phyloP scores from a whole-genome alignment of 2,329 filamentous ascomycete species.

The Claviceps maximensis region DNA sequence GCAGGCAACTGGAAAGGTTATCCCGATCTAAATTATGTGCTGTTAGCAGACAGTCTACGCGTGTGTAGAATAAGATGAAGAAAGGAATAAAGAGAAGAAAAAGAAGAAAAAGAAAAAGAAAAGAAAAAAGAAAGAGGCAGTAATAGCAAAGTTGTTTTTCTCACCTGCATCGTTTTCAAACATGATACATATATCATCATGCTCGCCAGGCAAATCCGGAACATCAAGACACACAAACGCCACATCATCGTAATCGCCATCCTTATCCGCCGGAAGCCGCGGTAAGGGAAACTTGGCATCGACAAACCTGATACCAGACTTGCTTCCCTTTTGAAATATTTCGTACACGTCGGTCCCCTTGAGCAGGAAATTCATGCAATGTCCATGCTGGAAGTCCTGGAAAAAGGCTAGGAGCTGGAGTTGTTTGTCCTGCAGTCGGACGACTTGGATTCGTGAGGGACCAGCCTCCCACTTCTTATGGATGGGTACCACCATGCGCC shows the following conservation, averaged over 20 bases:
- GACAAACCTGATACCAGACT: constrained; percentile 63
- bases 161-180: constrained; percentile 70
- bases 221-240: constrained; percentile 76
- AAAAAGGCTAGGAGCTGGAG: constrained; percentile 77
- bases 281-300: constrained; percentile 87
- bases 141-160: no score
- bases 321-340: constrained; percentile 47
- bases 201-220: constrained; percentile 79
- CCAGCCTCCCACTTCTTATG: constrained; percentile 89
- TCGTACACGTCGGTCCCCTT: constrained; percentile 79
- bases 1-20: constrained; percentile 35
- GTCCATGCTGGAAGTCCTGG: constrained; percentile 72
- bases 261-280: constrained; percentile 38
- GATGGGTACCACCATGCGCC: constrained; percentile 81
- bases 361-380: constrained; percentile 78
- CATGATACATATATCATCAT: constrained; percentile 76
- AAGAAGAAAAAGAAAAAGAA: constrained; percentile 8
- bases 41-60: background rate
- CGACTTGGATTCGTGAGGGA: constrained; percentile 67
- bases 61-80: no score
- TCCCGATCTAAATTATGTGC: constrained; percentile 35
- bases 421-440: constrained; percentile 56
- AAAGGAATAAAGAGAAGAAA: background rate
- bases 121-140: constrained; percentile 8
- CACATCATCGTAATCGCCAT: constrained; percentile 42